phyloP scores from a whole-genome alignment of 805 yeast genomes.

The Barnettozyma wickerhamii region DNA sequence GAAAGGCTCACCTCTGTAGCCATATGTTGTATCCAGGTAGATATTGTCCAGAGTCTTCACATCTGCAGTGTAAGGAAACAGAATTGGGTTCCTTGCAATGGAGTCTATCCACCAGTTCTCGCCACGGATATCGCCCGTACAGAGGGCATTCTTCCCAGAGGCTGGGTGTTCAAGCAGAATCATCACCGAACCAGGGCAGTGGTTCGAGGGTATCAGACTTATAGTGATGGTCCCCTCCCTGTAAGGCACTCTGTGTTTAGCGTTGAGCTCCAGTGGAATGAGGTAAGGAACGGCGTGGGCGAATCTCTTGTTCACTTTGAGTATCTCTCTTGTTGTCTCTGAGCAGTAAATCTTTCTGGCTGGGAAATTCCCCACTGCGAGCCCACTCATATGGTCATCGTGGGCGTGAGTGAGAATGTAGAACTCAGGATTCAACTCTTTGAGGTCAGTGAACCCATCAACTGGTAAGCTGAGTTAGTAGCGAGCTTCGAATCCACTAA shows the following conservation, averaged over 20 bases:
- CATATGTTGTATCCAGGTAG: conserved; percentile 54
- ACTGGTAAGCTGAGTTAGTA: background rate
- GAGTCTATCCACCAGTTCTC: conserved; percentile 47
- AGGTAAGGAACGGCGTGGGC: conserved; percentile 17
- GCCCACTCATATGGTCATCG: conserved; percentile 49
- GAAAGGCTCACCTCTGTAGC: conserved; percentile 44
- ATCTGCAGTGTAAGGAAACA: conserved; percentile 39
- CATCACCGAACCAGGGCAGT: conserved; percentile 59
- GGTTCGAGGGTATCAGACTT: conserved; percentile 46
- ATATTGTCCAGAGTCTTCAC: conserved; percentile 35
- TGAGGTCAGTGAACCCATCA: conserved; percentile 26
- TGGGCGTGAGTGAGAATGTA: conserved; percentile 49
- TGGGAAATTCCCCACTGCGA: conserved; percentile 33
- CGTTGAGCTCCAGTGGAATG: conserved; percentile 9
- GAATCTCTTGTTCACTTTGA: conserved; percentile 9
- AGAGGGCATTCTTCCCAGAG: conserved; percentile 32
- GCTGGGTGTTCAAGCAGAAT: conserved; percentile 37
- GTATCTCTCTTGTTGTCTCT: conserved; percentile 31
- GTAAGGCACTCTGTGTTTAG: conserved; percentile 21
- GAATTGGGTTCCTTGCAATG: conserved; percentile 32
- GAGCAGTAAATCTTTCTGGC: conserved; percentile 46
- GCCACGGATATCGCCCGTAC: conserved; percentile 57
- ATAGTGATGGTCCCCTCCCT: conserved; percentile 25
- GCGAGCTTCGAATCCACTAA: conserved; percentile 24
- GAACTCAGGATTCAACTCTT: conserved; percentile 13